Percentiles rank a stretch among this genome's conserved stretches.
Evolutionary conservation across 2,329 filamentous ascomycete species (phyloP).

Genomic region (Chaetomium globosum): DNA sequence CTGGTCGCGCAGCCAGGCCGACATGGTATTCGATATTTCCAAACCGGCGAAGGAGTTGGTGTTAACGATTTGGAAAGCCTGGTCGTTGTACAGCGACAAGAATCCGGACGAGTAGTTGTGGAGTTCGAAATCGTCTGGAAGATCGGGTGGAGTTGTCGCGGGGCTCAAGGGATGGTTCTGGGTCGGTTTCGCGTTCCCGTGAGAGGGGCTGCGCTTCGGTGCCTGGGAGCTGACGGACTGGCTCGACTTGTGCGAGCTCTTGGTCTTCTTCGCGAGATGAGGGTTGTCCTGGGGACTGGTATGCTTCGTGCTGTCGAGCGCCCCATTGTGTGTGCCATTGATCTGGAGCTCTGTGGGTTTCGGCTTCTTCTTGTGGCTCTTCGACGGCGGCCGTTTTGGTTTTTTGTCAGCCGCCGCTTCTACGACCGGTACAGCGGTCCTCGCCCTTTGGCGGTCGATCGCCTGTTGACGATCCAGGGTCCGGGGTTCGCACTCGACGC

Average conservation of each 20-base stretch:
- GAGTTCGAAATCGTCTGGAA: slow-evolving; percentile 63
- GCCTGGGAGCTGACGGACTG: slow-evolving; percentile 73
- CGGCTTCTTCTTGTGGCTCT: slow-evolving; percentile 84
- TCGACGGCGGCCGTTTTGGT: slow-evolving; percentile 71
- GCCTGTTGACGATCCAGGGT: slow-evolving; percentile 73
- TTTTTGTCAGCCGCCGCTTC: slow-evolving; percentile 66
- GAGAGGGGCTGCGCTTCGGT: slow-evolving; percentile 65
- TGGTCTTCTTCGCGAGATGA: slow-evolving; percentile 74
- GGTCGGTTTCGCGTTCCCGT: slow-evolving; percentile 63
- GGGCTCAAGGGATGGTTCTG: slow-evolving; percentile 69
- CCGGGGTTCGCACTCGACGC: slow-evolving; percentile 83
- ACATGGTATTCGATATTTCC: slow-evolving; percentile 71
- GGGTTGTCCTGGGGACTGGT: slow-evolving; percentile 49
- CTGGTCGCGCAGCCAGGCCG: slow-evolving; percentile 76
- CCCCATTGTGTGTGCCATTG: slow-evolving; percentile 65
- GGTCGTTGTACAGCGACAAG: slow-evolving; percentile 70
- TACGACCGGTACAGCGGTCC: slow-evolving; percentile 51
- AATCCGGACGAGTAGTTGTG: slow-evolving; percentile 77
- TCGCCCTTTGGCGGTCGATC: slow-evolving; percentile 68
- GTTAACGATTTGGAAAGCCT: slow-evolving; percentile 60
- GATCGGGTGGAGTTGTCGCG: slow-evolving; percentile 71
- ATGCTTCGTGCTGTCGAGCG: slow-evolving; percentile 54
- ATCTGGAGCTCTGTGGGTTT: slow-evolving; percentile 69
- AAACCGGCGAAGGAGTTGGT: slow-evolving; percentile 80
- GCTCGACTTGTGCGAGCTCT: slow-evolving; percentile 77